phyloP scores from a whole-genome alignment of 176 grass and related monocot genomes.

The Musa schizocarpa region DNA sequence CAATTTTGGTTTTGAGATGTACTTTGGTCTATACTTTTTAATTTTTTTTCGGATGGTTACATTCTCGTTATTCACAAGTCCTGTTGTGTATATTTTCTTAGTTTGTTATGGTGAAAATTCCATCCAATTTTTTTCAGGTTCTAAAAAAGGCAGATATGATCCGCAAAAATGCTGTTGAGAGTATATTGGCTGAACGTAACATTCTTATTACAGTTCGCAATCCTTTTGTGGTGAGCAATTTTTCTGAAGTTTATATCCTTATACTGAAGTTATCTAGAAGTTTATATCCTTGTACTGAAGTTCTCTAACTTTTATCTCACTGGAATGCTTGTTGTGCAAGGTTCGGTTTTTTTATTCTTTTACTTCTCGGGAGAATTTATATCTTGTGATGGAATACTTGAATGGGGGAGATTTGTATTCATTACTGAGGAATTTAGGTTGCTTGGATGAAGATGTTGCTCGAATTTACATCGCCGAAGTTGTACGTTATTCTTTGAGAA shows the following conservation, averaged over 20 bases:
- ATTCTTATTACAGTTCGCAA: conserved; percentile 95
- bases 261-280: conserved; percentile 7
- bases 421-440: conserved; percentile 92
- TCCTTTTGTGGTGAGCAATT: conserved; percentile 91
- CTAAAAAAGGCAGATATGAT: conserved; percentile 99
- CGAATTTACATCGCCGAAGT: conserved; percentile 98
- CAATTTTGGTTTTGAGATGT: background rate
- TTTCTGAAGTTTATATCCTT: conserved; percentile 6
- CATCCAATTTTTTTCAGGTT: conserved; percentile 48
- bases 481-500: conserved; percentile 47
- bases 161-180: conserved; percentile 97
- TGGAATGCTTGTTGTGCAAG: conserved; percentile 36
- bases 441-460: conserved; percentile 95
- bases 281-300: conserved; percentile 3
- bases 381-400: conserved; percentile 99
- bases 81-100: conserved; percentile 1
- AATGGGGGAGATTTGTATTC: conserved; percentile 97
- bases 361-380: conserved; percentile 95
- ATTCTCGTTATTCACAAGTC: background rate
- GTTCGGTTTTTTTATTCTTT: conserved; percentile 99
- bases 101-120: no score
- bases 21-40: background rate
- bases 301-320: conserved; percentile 29
- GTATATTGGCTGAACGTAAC: conserved; percentile 98
- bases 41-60: background rate